Percentiles rank a stretch among this genome's conserved stretches.
Conservation (phyloP, 768 basidiomycete genomes). For the Serendipita sp. region DNA sequence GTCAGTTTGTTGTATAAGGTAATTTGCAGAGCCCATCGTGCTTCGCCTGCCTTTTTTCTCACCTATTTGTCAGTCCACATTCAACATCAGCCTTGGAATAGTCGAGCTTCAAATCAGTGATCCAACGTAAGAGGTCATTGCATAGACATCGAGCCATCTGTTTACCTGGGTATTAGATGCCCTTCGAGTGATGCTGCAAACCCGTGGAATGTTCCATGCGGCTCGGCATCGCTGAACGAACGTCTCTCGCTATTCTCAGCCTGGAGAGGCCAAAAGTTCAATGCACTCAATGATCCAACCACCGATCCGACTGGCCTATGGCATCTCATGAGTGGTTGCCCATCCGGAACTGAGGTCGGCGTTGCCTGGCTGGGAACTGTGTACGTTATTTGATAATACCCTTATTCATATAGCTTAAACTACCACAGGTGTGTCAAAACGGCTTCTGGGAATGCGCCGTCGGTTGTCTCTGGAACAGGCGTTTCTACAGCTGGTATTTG, state of each 20-base stretch:
- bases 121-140: conserved; percentile 22
- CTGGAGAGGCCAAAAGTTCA: conserved; percentile 59
- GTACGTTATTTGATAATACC: conserved; percentile 20
- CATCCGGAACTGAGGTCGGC: conserved; percentile 66
- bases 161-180: conserved; percentile 30
- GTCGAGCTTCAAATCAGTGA: conserved; percentile 61
- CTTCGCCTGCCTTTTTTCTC: neutral
- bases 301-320: conserved; percentile 61
- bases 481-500: conserved; percentile 45
- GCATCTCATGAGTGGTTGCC: conserved; percentile 77
- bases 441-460: conserved; percentile 28
- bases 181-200: conserved; percentile 34
- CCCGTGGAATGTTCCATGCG: conserved; percentile 68
- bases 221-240: conserved; percentile 36
- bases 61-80: conserved; percentile 31
- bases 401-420: neutral
- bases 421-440: conserved; percentile 36
- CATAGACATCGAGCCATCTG: neutral
- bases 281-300: conserved; percentile 9
- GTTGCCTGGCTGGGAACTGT: conserved; percentile 79
- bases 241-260: conserved; percentile 64
- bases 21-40: neutral
- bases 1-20: conserved; percentile 58
- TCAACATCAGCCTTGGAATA: conserved; percentile 75
- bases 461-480: conserved; percentile 59